Evolutionary conservation across 176 grass and related monocot species (phyloP).

Genomic region (Oryza glaberrima): DNA sequence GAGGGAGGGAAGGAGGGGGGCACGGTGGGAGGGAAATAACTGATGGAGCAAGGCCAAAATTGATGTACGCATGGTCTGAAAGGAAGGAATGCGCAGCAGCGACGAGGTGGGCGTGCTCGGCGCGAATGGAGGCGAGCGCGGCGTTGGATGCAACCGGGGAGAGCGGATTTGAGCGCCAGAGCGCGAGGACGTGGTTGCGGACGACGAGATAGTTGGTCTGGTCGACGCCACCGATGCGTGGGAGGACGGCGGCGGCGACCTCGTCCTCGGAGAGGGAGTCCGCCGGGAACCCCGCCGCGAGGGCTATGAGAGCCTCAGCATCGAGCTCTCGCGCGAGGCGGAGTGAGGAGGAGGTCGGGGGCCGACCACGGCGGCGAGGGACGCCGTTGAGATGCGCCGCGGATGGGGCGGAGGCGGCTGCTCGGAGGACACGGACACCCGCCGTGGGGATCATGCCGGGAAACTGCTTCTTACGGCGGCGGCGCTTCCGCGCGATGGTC

Average conservation of each 20-base stretch:
- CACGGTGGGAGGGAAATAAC: conserved; percentile 58
- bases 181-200: conserved; percentile 88
- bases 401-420: conserved; percentile 44
- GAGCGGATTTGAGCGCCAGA: conserved; percentile 86
- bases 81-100: conserved; percentile 77
- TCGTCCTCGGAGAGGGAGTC: conserved; percentile 93
- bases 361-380: conserved; percentile 62
- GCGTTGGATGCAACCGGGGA: conserved; percentile 56
- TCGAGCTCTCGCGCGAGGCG: conserved; percentile 93
- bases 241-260: conserved; percentile 74
- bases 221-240: conserved; percentile 64
- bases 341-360: conserved; percentile 75
- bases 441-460: conserved; percentile 84
- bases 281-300: conserved; percentile 81
- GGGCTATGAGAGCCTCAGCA: conserved; percentile 83
- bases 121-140: conserved; percentile 81
- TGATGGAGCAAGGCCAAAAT: conserved; percentile 76
- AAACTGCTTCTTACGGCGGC: conserved; percentile 97
- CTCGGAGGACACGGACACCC: conserved; percentile 63
- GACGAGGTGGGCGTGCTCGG: conserved; percentile 79
- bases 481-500: conserved; percentile 61
- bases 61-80: conserved; percentile 80
- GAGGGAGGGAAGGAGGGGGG: conserved; percentile 54
- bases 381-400: conserved; percentile 45
- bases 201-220: conserved; percentile 95